A percentile compares a stretch with the other conserved stretches of the same genome.
Evolutionary conservation across 805 yeast genomes (phyloP).

Genomic region (Saccharomycopsis javanensis): DNA sequence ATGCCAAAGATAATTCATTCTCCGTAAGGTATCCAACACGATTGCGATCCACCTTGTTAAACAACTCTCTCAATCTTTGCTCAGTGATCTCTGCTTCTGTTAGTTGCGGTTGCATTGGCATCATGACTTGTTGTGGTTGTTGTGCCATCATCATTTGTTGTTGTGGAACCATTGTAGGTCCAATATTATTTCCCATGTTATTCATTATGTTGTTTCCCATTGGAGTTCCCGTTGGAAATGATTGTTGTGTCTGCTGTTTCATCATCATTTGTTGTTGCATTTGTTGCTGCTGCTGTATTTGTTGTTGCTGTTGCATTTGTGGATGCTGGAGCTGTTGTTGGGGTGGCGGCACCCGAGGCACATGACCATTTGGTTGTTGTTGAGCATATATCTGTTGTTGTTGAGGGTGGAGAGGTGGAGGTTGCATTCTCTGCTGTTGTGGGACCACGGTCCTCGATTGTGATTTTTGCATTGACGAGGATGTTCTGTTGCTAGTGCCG

Average conservation of each 20-base stretch:
- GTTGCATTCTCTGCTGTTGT: slow-evolving; percentile 20
- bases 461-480: too few species aligned
- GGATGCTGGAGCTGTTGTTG: slow-evolving; percentile 17
- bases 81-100: slow-evolving; percentile 27
- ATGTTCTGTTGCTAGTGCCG: slow-evolving; percentile 20
- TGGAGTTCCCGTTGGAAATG: slow-evolving; percentile 13
- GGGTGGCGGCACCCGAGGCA: slow-evolving; percentile 11
- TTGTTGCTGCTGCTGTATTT: slow-evolving; percentile 18
- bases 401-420: slow-evolving; percentile 20
- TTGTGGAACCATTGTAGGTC: neutral
- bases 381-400: slow-evolving; percentile 20
- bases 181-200: neutral
- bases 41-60: slow-evolving; percentile 46
- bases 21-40: slow-evolving; percentile 45
- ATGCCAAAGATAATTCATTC: slow-evolving; percentile 47
- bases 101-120: slow-evolving; percentile 11
- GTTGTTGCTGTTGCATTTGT: slow-evolving; percentile 19
- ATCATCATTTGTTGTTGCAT: slow-evolving; percentile 16
- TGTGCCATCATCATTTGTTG: slow-evolving; percentile 2
- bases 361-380: slow-evolving; percentile 20
- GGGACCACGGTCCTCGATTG: too few species aligned
- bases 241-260: slow-evolving; percentile 16
- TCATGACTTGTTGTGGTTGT: slow-evolving; percentile 14
- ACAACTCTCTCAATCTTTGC: slow-evolving; percentile 38
- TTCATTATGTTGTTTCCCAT: slow-evolving; percentile 4